phyloP scores from a whole-genome alignment of 768 basidiomycete species.

The Rhizopogon salebrosus region DNA sequence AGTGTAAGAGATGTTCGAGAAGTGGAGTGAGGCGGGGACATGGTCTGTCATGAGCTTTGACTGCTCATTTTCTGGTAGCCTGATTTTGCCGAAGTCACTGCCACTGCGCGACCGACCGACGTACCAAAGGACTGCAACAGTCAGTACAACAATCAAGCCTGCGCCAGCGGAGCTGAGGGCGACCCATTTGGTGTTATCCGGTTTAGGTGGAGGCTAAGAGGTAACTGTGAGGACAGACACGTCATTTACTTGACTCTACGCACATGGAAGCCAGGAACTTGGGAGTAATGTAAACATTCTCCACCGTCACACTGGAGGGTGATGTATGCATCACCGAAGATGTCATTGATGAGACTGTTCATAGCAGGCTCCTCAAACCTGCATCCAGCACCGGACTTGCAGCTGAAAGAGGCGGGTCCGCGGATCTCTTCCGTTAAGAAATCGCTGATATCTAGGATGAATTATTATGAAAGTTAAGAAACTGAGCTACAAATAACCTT shows the following conservation, averaged over 20 bases:
- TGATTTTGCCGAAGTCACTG: slow-evolving; percentile 66
- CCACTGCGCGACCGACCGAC: slow-evolving; percentile 60
- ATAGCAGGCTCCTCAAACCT: slow-evolving; percentile 94
- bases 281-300: slow-evolving; percentile 90
- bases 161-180: slow-evolving; percentile 81
- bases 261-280: slow-evolving; percentile 90
- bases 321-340: slow-evolving; percentile 92
- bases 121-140: slow-evolving; percentile 84
- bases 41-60: slow-evolving; percentile 90
- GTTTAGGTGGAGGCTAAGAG: slow-evolving; percentile 66
- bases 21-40: slow-evolving; percentile 91
- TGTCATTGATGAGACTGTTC: slow-evolving; percentile 89
- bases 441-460: slow-evolving; percentile 77
- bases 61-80: slow-evolving; percentile 76
- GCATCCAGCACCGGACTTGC: slow-evolving; percentile 67
- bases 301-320: slow-evolving; percentile 83
- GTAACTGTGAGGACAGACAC: not conserved
- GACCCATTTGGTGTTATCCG: slow-evolving; percentile 78
- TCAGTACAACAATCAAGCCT: slow-evolving; percentile 65
- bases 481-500: slow-evolving; percentile 24
- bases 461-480: not conserved
- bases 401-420: slow-evolving; percentile 86
- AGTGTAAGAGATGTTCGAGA: slow-evolving; percentile 77
- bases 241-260: not conserved
- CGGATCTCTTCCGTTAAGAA: slow-evolving; percentile 87